Evolutionary conservation across 192 early-diverging fungal species (phyloP).

Genomic region (Mortierella antarctica): DNA sequence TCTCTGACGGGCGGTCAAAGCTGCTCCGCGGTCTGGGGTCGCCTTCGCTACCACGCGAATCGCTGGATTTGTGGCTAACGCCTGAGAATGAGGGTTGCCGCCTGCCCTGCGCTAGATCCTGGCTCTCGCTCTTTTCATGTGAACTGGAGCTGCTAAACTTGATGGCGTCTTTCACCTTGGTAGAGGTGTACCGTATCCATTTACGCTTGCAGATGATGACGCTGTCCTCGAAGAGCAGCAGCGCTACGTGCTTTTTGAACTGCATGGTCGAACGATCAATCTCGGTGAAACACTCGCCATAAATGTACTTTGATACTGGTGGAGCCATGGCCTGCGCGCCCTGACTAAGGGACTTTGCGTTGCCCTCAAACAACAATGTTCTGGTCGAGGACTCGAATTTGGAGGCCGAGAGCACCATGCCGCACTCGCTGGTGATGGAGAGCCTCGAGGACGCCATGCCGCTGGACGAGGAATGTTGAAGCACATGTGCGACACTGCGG

Average conservation of each 20-base stretch:
- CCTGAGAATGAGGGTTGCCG: conserved; percentile 30
- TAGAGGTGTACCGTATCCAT: conserved; percentile 57
- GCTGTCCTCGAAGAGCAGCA: conserved; percentile 73
- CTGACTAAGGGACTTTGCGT: conserved; percentile 61
- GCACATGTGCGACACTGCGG: neutral
- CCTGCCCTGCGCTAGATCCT: conserved; percentile 9
- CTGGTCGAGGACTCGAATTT: conserved; percentile 69
- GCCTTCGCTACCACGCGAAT: conserved; percentile 36
- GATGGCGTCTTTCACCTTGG: conserved; percentile 54
- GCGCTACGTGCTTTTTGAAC: conserved; percentile 71
- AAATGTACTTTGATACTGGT: conserved; percentile 67
- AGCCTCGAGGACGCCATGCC: conserved; percentile 31
- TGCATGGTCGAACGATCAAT: conserved; percentile 69
- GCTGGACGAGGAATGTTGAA: conserved; percentile 30
- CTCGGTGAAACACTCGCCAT: conserved; percentile 76
- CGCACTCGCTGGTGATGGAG: conserved; percentile 52
- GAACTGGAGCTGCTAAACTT: conserved; percentile 24
- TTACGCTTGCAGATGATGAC: conserved; percentile 76
- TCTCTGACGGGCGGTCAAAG: conserved; percentile 57
- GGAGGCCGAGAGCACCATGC: conserved; percentile 63
- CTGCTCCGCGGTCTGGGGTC: conserved; percentile 65
- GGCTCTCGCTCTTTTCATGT: conserved; percentile 5
- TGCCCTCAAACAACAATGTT: conserved; percentile 67
- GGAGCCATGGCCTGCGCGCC: conserved; percentile 43
- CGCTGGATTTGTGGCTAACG: conserved; percentile 27